phyloP scores from a whole-genome alignment of 768 basidiomycete species.

The Russula vinacea region DNA sequence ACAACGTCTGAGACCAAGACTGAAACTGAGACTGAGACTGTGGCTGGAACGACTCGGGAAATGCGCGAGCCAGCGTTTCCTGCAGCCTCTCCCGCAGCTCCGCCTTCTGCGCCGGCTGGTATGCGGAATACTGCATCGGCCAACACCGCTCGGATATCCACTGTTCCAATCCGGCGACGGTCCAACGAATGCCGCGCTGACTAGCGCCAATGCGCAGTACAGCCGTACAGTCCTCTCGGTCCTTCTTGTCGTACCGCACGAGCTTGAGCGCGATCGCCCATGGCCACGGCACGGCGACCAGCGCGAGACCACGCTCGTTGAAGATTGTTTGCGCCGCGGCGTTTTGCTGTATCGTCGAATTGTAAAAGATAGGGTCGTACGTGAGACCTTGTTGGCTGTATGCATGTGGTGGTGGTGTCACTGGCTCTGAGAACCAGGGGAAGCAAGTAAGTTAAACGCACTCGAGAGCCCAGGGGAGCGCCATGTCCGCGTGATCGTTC shows the following conservation, averaged over 20 bases:
- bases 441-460: slow-evolving; percentile 37
- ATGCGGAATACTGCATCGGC: slow-evolving; percentile 59
- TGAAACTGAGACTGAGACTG: background rate
- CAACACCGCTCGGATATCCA: slow-evolving; percentile 62
- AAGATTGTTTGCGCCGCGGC: slow-evolving; percentile 52
- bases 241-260: slow-evolving; percentile 60
- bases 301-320: slow-evolving; percentile 47
- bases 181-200: slow-evolving; percentile 55
- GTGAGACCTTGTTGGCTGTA: slow-evolving; percentile 28
- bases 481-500: slow-evolving; percentile 71
- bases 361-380: slow-evolving; percentile 62
- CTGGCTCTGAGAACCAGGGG: too few species aligned
- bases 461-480: slow-evolving; percentile 63
- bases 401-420: background rate
- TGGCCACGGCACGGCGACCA: slow-evolving; percentile 64
- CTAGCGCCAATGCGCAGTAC: slow-evolving; percentile 58
- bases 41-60: background rate
- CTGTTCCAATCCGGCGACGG: slow-evolving; percentile 47
- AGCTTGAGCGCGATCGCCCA: slow-evolving; percentile 75
- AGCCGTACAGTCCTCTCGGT: slow-evolving; percentile 64
- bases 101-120: slow-evolving; percentile 44
- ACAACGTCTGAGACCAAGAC: background rate
- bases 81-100: slow-evolving; percentile 51
- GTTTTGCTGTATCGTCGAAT: slow-evolving; percentile 46
- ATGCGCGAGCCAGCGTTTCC: slow-evolving; percentile 18